Percentiles rank a stretch among this genome's conserved stretches.
phyloP scores from a whole-genome alignment of 768 basidiomycete genomes.

The Lactarius akahatsu region DNA sequence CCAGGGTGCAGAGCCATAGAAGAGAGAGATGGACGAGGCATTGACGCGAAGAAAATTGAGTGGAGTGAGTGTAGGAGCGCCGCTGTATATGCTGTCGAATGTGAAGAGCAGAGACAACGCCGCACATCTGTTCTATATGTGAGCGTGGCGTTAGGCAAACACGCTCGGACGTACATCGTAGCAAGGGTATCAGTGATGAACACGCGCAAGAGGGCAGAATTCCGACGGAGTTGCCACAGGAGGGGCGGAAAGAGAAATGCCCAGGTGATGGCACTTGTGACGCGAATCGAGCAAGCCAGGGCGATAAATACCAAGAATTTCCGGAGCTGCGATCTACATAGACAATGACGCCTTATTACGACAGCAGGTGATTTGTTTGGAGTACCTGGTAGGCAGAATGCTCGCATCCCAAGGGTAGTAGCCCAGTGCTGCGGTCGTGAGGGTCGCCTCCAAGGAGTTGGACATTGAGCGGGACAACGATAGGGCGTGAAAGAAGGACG shows the following conservation, averaged over 20 bases:
- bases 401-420: constrained; percentile 69
- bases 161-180: constrained; percentile 44
- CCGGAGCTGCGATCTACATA: constrained; percentile 37
- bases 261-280: constrained; percentile 90
- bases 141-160: constrained; percentile 1
- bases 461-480: constrained; percentile 85
- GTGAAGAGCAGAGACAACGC: constrained; percentile 26
- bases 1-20: constrained; percentile 85
- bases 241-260: constrained; percentile 60
- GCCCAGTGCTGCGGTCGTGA: constrained; percentile 74
- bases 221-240: constrained; percentile 51
- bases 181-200: constrained; percentile 42
- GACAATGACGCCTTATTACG: constrained; percentile 13
- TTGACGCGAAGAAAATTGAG: constrained; percentile 84
- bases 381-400: constrained; percentile 27
- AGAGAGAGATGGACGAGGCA: constrained; percentile 80
- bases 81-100: constrained; percentile 74
- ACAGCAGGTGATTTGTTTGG: neutral
- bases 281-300: constrained; percentile 77
- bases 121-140: constrained; percentile 16
- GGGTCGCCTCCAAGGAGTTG: constrained; percentile 88
- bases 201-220: constrained; percentile 34
- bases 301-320: constrained; percentile 60
- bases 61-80: constrained; percentile 65
- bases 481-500: constrained; percentile 85